phyloP scores from a whole-genome alignment of 2,329 filamentous ascomycete species.

The Phaeosphaeriaceae sp. region DNA sequence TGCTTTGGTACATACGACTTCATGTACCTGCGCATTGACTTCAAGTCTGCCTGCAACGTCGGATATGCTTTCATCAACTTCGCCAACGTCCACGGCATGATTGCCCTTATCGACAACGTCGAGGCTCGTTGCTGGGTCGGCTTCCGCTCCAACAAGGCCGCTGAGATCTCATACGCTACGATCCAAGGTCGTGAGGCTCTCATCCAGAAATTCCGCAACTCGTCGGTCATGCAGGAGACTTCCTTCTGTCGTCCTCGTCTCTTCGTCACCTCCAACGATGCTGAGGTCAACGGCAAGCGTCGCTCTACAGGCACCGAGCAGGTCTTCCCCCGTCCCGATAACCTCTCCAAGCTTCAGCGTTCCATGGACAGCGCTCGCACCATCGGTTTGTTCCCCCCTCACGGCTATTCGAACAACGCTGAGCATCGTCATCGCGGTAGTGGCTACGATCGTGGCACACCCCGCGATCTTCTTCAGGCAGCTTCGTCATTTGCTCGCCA shows the following conservation, averaged over 20 bases:
- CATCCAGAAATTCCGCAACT: constrained; percentile 95
- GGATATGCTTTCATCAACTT: constrained; percentile 99
- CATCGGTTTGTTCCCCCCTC: constrained; percentile 85
- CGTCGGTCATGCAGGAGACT: constrained; percentile 90
- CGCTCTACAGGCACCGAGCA: constrained; percentile 73
- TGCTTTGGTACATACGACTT: constrained; percentile 90
- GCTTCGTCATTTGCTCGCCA: constrained; percentile 24
- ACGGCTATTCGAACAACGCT: constrained; percentile 74
- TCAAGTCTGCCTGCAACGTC: constrained; percentile 66
- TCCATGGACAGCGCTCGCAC: constrained; percentile 87
- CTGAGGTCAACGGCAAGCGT: constrained; percentile 46
- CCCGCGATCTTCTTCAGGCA: constrained; percentile 41
- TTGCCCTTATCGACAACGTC: constrained; percentile 37
- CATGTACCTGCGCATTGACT: constrained; percentile 86
- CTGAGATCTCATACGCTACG: constrained; percentile 94
- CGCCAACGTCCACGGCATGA: constrained; percentile 63
- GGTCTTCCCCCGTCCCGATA: constrained; percentile 79
- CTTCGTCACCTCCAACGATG: constrained; percentile 59
- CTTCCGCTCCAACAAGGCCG: constrained; percentile 83
- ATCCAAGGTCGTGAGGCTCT: constrained; percentile 93
- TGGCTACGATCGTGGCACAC: constrained; percentile 82
- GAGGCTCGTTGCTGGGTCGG: constrained; percentile 67
- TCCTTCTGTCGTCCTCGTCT: constrained; percentile 79
- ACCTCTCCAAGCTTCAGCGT: constrained; percentile 84
- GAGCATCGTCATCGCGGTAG: constrained; percentile 79